phyloP scores from a whole-genome alignment of 2,329 filamentous ascomycete genomes.

The Cytospora chrysosperma region DNA sequence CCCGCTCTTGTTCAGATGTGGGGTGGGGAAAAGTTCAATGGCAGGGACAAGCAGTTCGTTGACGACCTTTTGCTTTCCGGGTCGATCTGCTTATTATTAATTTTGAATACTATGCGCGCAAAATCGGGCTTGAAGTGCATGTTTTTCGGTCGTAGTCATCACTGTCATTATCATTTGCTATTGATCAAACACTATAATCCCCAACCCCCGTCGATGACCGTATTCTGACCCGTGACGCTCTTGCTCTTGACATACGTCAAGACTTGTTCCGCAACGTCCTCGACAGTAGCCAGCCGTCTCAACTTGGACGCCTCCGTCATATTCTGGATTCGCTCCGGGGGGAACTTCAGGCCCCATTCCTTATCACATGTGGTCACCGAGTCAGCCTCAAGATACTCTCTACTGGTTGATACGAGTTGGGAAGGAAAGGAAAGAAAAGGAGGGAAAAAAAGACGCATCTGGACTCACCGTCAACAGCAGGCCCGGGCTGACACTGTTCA shows the following conservation, averaged over 20 bases:
- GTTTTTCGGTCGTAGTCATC: neutral
- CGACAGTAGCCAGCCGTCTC: conserved; percentile 56
- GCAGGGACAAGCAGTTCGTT: neutral
- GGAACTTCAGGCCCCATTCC: conserved; percentile 65
- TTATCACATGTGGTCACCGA: conserved; percentile 27
- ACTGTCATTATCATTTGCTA: neutral
- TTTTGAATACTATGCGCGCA: too few species aligned
- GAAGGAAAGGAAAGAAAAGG: too few species aligned
- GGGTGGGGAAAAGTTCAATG: neutral
- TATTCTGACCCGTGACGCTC: conserved; percentile 53
- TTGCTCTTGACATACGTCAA: conserved; percentile 47
- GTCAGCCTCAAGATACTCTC: neutral
- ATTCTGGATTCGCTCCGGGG: conserved; percentile 53
- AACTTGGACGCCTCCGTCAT: conserved; percentile 57
- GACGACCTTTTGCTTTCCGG: too few species aligned
- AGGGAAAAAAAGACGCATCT: conserved; percentile 25
- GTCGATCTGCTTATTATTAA: too few species aligned
- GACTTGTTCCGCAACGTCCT: conserved; percentile 57
- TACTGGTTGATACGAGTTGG: too few species aligned
- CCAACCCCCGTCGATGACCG: conserved; percentile 47
- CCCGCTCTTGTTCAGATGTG: neutral
- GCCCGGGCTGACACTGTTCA: conserved; percentile 59
- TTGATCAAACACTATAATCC: neutral
- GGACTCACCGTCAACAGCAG: conserved; percentile 46
- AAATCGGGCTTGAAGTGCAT: neutral